Evolutionary conservation across 2,329 filamentous ascomycete genomes (phyloP).

Genomic region (Chaetomium globosum): DNA sequence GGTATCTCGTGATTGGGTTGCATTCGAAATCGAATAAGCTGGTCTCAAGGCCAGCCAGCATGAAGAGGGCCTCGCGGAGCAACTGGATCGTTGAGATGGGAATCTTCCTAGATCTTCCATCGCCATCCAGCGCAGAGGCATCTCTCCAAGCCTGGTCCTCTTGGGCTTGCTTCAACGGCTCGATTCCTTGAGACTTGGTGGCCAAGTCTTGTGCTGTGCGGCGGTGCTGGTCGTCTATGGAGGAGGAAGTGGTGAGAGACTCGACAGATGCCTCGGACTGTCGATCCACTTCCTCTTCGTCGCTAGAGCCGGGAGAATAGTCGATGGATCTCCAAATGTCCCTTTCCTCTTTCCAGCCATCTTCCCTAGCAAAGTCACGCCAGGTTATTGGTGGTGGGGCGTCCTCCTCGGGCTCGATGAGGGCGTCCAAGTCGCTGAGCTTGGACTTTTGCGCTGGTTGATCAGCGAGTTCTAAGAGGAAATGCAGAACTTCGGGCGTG

Average conservation of each 20-base stretch:
- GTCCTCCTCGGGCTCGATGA: slow-evolving; percentile 51
- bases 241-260: slow-evolving; percentile 45
- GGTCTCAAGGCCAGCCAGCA: slow-evolving; percentile 78
- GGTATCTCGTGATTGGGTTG: slow-evolving; percentile 47
- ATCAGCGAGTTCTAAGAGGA: slow-evolving; percentile 81
- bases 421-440: slow-evolving; percentile 62
- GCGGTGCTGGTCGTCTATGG: slow-evolving; percentile 34
- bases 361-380: slow-evolving; percentile 76
- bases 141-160: slow-evolving; percentile 54
- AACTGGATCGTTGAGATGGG: slow-evolving; percentile 70
- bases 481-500: slow-evolving; percentile 76
- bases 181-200: slow-evolving; percentile 39
- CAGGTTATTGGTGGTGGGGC: slow-evolving; percentile 64
- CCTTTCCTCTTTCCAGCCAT: slow-evolving; percentile 69
- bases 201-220: slow-evolving; percentile 32
- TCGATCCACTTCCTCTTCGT: slow-evolving; percentile 51
- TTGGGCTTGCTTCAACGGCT: slow-evolving; percentile 41
- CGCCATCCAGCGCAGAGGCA: slow-evolving; percentile 37
- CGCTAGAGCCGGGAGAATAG: slow-evolving; percentile 68
- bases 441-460: slow-evolving; percentile 72
- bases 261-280: slow-evolving; percentile 42
- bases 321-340: slow-evolving; percentile 72
- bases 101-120: slow-evolving; percentile 45
- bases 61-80: slow-evolving; percentile 77
- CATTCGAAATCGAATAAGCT: slow-evolving; percentile 63